Conservation (phyloP, 371 early-diverging fungal genomes). For the Mucor velutinosus region DNA sequence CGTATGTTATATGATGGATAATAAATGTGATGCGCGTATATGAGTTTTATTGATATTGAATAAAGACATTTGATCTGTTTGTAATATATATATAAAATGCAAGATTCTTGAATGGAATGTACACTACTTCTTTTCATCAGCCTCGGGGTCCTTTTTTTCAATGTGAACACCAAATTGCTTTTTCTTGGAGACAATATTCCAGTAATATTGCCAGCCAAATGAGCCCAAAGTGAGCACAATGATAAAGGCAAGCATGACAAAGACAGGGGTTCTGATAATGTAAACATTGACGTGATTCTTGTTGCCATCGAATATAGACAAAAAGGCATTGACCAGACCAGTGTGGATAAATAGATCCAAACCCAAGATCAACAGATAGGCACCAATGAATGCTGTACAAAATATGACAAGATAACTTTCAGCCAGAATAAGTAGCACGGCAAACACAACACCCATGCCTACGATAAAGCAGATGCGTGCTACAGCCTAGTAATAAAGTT, state of each 20-base stretch:
- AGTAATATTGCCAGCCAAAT: conserved; percentile 50
- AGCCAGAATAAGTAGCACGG: conserved; percentile 32
- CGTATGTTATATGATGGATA: no score
- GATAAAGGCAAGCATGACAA: conserved; percentile 48
- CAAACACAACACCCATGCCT: conserved; percentile 46
- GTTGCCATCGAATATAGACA: conserved; percentile 49
- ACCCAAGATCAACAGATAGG: conserved; percentile 53
- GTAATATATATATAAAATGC: background rate
- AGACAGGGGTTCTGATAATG: conserved; percentile 36
- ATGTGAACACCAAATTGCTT: conserved; percentile 47
- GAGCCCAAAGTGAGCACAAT: conserved; percentile 34
- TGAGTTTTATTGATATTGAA: background rate
- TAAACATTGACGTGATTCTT: conserved; percentile 38
- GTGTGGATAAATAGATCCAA: conserved; percentile 59
- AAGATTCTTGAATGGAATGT: background rate
- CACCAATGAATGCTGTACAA: conserved; percentile 51
- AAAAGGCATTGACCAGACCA: conserved; percentile 50
- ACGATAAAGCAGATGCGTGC: conserved; percentile 54
- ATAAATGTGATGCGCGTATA: background rate
- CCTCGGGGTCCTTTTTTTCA: conserved; percentile 12
- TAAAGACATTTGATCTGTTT: background rate
- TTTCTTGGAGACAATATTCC: conserved; percentile 39
- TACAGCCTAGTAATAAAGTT: conserved; percentile 29
- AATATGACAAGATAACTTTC: conserved; percentile 49
- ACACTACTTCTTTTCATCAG: background rate